Percentiles rank a stretch among this genome's conserved stretches.
These are phyloP conservation scores for Alnus rubra DNA, from an alignment of 306 rosid genomes.

Conservation along the genomic window DNA sequence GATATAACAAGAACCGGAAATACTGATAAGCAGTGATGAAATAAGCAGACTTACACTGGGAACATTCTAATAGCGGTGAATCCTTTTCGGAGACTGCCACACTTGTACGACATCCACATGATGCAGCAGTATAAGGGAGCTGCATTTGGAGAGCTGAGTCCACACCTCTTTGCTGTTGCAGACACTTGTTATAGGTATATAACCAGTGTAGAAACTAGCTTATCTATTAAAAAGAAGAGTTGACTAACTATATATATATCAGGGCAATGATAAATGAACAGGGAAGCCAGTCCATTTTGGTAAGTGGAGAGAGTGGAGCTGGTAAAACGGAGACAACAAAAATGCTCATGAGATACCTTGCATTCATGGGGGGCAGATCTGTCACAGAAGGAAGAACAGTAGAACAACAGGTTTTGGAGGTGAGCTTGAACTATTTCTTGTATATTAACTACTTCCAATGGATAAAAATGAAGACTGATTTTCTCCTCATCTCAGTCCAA, in stretches of 20 bases:
- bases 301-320: constrained; percentile 94
- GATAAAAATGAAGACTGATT: constrained; percentile 21
- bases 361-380: constrained; percentile 86
- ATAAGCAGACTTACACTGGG: constrained; percentile 78
- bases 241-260: constrained; percentile 24
- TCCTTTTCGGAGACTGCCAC: constrained; percentile 82
- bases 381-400: constrained; percentile 84
- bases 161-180: constrained; percentile 92
- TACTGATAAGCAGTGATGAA: constrained; percentile 29
- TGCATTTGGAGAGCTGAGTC: constrained; percentile 84
- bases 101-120: constrained; percentile 80
- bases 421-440: constrained; percentile 36
- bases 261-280: constrained; percentile 86
- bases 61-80: constrained; percentile 86
- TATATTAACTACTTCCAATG: constrained; percentile 9
- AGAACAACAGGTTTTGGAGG: constrained; percentile 92
- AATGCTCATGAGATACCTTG: constrained; percentile 89
- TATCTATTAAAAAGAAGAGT: not conserved
- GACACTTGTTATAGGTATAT: constrained; percentile 79
- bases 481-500: constrained; percentile 67
- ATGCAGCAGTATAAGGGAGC: constrained; percentile 93
- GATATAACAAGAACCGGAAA: constrained; percentile 10
- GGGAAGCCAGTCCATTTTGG: constrained; percentile 84
- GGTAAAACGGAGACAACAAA: constrained; percentile 92
- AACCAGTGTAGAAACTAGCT: constrained; percentile 27